phyloP scores from a whole-genome alignment of 495 filamentous ascomycete species.

The Podospora didyma region DNA sequence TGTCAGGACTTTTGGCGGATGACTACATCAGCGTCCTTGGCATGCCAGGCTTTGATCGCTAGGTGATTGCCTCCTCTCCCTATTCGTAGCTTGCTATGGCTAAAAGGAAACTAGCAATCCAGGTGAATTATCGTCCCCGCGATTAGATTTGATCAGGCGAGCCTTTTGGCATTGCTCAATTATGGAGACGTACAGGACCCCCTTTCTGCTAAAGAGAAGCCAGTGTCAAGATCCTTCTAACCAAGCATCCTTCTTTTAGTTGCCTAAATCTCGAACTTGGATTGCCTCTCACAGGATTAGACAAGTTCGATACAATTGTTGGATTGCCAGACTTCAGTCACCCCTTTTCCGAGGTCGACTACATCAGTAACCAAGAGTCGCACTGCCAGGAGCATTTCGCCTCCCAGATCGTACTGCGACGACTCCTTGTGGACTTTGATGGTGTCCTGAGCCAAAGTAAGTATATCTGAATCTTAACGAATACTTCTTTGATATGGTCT shows the following conservation, averaged over 20 bases:
- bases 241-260: constrained; percentile 21
- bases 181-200: constrained; percentile 48
- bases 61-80: constrained; percentile 30
- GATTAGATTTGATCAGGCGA: constrained; percentile 50
- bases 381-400: constrained; percentile 55
- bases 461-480: constrained; percentile 2
- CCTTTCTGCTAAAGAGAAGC: neutral
- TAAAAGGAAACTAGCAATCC: constrained; percentile 33
- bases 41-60: constrained; percentile 49
- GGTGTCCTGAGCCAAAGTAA: constrained; percentile 45
- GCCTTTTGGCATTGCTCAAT: constrained; percentile 57
- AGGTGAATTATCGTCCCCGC: constrained; percentile 42
- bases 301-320: constrained; percentile 44
- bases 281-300: constrained; percentile 49
- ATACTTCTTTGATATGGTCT: neutral
- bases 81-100: constrained; percentile 1
- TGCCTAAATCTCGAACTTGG: constrained; percentile 53
- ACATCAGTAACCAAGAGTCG: constrained; percentile 43
- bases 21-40: constrained; percentile 47
- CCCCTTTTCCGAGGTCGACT: constrained; percentile 41
- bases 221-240: neutral
- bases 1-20: constrained; percentile 56
- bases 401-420: constrained; percentile 54
- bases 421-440: constrained; percentile 48
- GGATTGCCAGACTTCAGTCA: constrained; percentile 50